Base-by-base conservation (phyloP, 208 protist genomes). In the Acanthamoeba lugdunensis region DNA sequence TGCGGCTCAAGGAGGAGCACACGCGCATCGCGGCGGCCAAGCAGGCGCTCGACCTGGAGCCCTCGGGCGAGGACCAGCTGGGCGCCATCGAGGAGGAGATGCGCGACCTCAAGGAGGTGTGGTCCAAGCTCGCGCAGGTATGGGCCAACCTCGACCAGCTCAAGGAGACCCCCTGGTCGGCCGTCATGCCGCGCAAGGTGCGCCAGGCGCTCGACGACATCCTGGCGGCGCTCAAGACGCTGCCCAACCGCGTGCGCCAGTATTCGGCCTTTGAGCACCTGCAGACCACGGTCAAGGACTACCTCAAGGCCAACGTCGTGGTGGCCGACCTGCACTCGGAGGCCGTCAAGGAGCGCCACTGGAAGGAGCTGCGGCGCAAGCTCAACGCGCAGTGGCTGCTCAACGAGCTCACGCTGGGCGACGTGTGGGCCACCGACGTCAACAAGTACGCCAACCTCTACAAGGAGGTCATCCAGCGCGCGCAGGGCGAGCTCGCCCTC, bases 401-500 rank as follows among this genome's bases (percentile, higher is more conserved):
- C 58, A 96, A 97, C 65, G 98, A 99, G 30, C 79, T 98, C 21
- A 97, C 97, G 16, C 97, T 99, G 69, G 98, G 98, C 13, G 95
- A 96, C n/a, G 95, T 99, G 41, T 99, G 98, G 96, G 97, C 98
- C 93, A 97, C 96, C 30, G 98, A 99, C 92, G 87, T 99, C 11
- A 96, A 41, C 4, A 71, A 58, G 28, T 95, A 97, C 65, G 96
- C 96, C 67, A 79, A 88, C 30, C 69, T 95, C 13, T 97, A 58
- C 65, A 96, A 97, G 82, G 97, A 97, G 23, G 81, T 98, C 28
- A 85, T 98, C 73, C 61, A 90, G 21, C 82, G 89, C 9, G 97
- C 98, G 25, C 96, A 97, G 92, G 98, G 98, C 63, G 98, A 98
- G 95, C 93, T 98, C 71, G 98, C 95, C 1, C 95, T 98, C 1